Base-by-base conservation (phyloP, 345 rosid species). In the Lepidium didymum region DNA sequence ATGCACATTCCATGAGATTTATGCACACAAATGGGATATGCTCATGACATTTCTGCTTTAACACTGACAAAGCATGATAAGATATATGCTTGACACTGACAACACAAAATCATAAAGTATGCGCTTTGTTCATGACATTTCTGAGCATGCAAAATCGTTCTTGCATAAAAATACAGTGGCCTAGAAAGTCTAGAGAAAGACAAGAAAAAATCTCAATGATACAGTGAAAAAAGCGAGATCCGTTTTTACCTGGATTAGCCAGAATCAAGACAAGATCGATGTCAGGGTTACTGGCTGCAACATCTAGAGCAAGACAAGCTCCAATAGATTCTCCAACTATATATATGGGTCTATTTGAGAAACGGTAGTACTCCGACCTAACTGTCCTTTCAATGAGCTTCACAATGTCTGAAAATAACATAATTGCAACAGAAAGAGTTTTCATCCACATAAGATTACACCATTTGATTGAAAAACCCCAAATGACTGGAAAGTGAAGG, bases 221-320 rank as follows among this genome's bases (percentile, higher is more conserved):
- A 15, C 9, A 43, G 33, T 12, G 10, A 27, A 27, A 6, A 59
- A 58, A 41, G 35, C 21, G 3, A 62, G 34, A 7, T 64, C 23
- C 29, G 3, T 10, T 42, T 67, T 5, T 49, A 88, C 89, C 91
- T 64, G 95, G 87, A 79, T 88, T 88, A 57, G 87, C 82, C 50
- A 87, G 54, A 50, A 87, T 68, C 36, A 87, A 74, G 25, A 74
- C 76, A 61, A 85, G 76, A 75, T 86, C 89, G 3, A 82, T 59
- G 43, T 86, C 77, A 5, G 91, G 84, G 69, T 82, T 84, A 40
- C 72, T 69, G 0, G 86, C 87, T 15, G 91, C 89, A 72, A 86
- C 85, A 23, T 81, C 83, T 13, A 88, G 56, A 27, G 91, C 89
- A 63, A 85, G 71, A 58, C 13, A 69, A 10, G 79, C 75, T 69